A percentile compares a stretch with the other conserved stretches of the same genome.
These are phyloP conservation scores for Ilyonectria destructans DNA, from an alignment of 2,329 filamentous ascomycete species.

Conservation along the genomic window DNA sequence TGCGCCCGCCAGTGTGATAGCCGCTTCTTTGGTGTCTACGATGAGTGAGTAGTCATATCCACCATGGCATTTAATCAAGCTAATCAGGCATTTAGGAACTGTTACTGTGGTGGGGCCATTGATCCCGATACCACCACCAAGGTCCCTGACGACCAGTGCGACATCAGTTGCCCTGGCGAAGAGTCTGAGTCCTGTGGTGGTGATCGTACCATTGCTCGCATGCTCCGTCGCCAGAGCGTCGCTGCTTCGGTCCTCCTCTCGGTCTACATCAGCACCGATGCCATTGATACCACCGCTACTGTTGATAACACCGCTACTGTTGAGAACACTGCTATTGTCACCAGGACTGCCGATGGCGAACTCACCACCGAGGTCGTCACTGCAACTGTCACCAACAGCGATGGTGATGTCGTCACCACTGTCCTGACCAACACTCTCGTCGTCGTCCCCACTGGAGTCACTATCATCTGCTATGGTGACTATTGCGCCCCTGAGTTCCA, in stretches of 20 bases:
- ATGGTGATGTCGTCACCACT: slow-evolving; percentile 31
- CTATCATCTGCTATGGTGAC: slow-evolving; percentile 52
- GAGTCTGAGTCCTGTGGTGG: slow-evolving; percentile 48
- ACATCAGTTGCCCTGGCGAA: slow-evolving; percentile 50
- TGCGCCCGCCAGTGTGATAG: slow-evolving; percentile 48
- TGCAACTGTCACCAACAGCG: slow-evolving; percentile 48
- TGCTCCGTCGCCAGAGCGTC: slow-evolving; percentile 43
- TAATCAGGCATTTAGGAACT: slow-evolving; percentile 43
- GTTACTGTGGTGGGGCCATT: slow-evolving; percentile 49
- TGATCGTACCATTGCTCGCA: slow-evolving; percentile 21
- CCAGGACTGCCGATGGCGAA: slow-evolving; percentile 44
- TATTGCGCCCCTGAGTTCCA: slow-evolving; percentile 49
- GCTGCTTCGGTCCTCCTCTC: slow-evolving; percentile 44
- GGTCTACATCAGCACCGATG: slow-evolving; percentile 37
- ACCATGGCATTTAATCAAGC: background rate
- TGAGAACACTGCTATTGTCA: slow-evolving; percentile 34
- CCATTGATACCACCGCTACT: slow-evolving; percentile 46
- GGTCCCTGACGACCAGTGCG: slow-evolving; percentile 43
- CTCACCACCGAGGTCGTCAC: slow-evolving; percentile 46
- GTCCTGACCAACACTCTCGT: slow-evolving; percentile 45
- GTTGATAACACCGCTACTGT: slow-evolving; percentile 44
- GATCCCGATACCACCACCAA: slow-evolving; percentile 14
- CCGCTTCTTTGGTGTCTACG: slow-evolving; percentile 47
- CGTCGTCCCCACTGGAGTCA: slow-evolving; percentile 40
- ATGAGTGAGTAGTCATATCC: slow-evolving; percentile 37